phyloP scores from a whole-genome alignment of 306 rosid species.

The Biancaea sappan region DNA sequence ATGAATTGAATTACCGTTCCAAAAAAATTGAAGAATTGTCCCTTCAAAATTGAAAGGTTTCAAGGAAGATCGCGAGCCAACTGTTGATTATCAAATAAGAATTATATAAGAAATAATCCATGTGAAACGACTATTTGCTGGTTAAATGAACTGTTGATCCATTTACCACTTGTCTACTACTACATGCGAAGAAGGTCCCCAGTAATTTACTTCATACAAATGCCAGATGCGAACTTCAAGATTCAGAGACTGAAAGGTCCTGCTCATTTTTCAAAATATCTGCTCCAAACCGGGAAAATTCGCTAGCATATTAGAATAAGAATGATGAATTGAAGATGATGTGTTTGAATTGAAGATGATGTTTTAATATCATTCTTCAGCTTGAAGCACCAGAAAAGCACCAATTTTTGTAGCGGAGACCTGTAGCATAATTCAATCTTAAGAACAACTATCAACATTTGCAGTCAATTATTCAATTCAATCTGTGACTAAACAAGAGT shows the following conservation, averaged over 20 bases:
- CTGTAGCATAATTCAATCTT: not conserved
- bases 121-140: not conserved
- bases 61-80: not conserved
- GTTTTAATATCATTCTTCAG: conserved; percentile 2
- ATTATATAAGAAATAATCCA: not conserved
- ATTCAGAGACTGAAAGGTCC: not conserved
- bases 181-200: not conserved
- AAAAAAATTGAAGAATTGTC: not conserved
- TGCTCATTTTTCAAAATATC: not conserved
- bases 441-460: not conserved
- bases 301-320: not conserved
- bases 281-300: not conserved
- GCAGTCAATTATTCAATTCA: not conserved
- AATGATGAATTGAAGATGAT: not conserved
- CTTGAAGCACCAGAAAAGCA: not conserved
- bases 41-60: not conserved
- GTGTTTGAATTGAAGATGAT: no score
- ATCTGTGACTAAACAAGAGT: not conserved
- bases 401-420: not conserved
- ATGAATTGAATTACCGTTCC: not conserved
- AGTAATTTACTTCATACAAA: not conserved
- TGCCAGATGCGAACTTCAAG: not conserved
- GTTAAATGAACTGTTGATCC: not conserved
- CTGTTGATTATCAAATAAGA: not conserved
- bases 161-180: not conserved